A percentile compares a stretch with the other conserved stretches of the same genome.
phyloP scores from a whole-genome alignment of 306 rosid genomes.

The Prunus kanzakura region DNA sequence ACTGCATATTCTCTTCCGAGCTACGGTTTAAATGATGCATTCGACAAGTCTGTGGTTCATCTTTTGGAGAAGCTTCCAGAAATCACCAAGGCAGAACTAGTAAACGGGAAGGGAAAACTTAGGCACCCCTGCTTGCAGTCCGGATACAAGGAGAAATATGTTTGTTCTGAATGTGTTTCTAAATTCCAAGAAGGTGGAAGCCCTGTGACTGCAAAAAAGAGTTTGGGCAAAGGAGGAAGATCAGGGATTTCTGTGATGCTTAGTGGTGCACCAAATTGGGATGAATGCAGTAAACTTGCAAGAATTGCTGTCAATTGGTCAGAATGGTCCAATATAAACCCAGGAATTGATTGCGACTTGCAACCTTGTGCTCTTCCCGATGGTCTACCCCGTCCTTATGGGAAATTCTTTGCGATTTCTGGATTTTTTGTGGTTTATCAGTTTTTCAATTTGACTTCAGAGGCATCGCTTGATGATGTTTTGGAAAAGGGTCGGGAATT shows the following conservation, averaged over 20 bases:
- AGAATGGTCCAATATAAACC: slow-evolving; percentile 62
- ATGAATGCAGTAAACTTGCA: slow-evolving; percentile 70
- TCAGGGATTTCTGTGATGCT: slow-evolving; percentile 47
- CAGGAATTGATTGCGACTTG: slow-evolving; percentile 69
- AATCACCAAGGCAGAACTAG: slow-evolving; percentile 30
- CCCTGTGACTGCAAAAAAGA: slow-evolving; percentile 34
- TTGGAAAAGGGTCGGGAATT: slow-evolving; percentile 71
- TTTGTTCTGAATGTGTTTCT: slow-evolving; percentile 55
- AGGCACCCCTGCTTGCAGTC: slow-evolving; percentile 90
- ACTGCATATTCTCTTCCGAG: slow-evolving; percentile 84
- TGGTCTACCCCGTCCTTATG: slow-evolving; percentile 68
- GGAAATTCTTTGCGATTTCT: slow-evolving; percentile 77
- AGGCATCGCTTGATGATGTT: slow-evolving; percentile 77
- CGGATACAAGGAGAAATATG: slow-evolving; percentile 68
- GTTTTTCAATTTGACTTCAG: slow-evolving; percentile 79
- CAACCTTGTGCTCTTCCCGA: slow-evolving; percentile 78
- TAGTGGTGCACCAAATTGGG: slow-evolving; percentile 85
- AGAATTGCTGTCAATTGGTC: slow-evolving; percentile 74
- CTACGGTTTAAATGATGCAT: slow-evolving; percentile 88
- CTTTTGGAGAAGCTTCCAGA: slow-evolving; percentile 51
- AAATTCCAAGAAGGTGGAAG: slow-evolving; percentile 36
- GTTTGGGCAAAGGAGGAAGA: slow-evolving; percentile 34
- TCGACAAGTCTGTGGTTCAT: slow-evolving; percentile 73
- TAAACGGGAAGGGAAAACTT: slow-evolving; percentile 43
- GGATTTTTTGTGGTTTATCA: slow-evolving; percentile 91